phyloP scores from a whole-genome alignment of 768 basidiomycete genomes.

The Kwoniella botswanensis region DNA sequence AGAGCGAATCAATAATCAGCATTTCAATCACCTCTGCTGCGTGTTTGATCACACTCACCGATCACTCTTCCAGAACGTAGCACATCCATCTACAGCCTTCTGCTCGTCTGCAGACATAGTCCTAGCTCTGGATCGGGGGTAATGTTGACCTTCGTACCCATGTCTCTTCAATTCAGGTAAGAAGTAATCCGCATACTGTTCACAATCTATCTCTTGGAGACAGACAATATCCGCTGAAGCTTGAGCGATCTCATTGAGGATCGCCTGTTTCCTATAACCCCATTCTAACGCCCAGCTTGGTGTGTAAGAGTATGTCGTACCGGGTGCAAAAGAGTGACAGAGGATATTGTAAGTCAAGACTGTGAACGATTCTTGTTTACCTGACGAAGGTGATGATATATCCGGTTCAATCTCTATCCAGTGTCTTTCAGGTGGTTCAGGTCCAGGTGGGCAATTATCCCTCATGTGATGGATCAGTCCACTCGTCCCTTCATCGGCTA shows the following conservation, averaged over 20 bases:
- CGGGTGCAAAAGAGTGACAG: constrained; percentile 86
- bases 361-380: constrained; percentile 70
- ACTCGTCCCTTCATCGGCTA: constrained; percentile 93
- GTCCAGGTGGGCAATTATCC: constrained; percentile 83
- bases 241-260: constrained; percentile 79
- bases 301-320: constrained; percentile 90
- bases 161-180: constrained; percentile 70
- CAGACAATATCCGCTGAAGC: constrained; percentile 89
- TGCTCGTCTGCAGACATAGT: constrained; percentile 88
- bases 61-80: constrained; percentile 87
- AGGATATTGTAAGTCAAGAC: constrained; percentile 92
- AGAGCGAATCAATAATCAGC: constrained; percentile 8
- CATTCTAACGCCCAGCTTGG: constrained; percentile 96
- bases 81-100: constrained; percentile 91
- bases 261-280: constrained; percentile 88
- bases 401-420: constrained; percentile 66
- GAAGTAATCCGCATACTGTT: constrained; percentile 92
- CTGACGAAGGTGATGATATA: constrained; percentile 34
- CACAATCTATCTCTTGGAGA: constrained; percentile 91
- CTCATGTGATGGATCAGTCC: constrained; percentile 88
- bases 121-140: constrained; percentile 89
- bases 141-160: constrained; percentile 89
- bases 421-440: constrained; percentile 76
- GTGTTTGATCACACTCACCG: constrained; percentile 66
- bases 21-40: background rate